These are phyloP conservation scores for Globisporangium nunn DNA, from an alignment of 352 stramenopile genomes.

Conservation along the genomic window DNA sequence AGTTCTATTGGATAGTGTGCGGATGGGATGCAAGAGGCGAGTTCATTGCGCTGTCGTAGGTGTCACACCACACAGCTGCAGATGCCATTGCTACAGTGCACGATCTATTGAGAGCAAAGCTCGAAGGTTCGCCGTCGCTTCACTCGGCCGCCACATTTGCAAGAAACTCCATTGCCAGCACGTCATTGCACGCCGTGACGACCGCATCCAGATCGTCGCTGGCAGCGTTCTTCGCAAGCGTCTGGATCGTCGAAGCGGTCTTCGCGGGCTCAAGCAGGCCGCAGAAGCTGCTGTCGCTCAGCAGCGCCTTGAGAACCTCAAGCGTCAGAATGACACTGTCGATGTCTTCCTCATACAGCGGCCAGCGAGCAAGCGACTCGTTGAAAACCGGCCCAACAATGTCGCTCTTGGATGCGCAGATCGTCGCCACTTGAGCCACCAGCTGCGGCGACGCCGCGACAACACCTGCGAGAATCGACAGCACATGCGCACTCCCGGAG, in stretches of 20 bases:
- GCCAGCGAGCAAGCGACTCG: constrained; percentile 41
- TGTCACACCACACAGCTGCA: too few species aligned
- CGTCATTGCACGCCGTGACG: constrained; percentile 25
- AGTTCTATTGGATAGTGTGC: constrained; percentile 53
- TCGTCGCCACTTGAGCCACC: constrained; percentile 27
- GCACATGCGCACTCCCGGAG: constrained; percentile 40
- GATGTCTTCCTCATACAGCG: constrained; percentile 58
- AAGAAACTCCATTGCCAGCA: constrained; percentile 16
- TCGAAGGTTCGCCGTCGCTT: neutral
- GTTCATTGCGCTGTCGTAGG: constrained; percentile 11
- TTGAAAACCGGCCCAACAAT: constrained; percentile 35
- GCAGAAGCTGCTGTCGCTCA: constrained; percentile 26
- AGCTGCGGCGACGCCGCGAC: constrained; percentile 24
- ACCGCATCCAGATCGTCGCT: constrained; percentile 39
- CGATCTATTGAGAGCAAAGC: neutral
- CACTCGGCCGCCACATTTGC: neutral
- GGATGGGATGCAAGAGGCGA: constrained; percentile 29
- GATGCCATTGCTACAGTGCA: too few species aligned
- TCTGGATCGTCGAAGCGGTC: constrained; percentile 40
- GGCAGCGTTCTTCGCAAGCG: constrained; percentile 36
- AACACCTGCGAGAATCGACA: constrained; percentile 36
- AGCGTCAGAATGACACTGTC: constrained; percentile 48
- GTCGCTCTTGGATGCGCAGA: constrained; percentile 29
- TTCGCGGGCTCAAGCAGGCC: constrained; percentile 28
- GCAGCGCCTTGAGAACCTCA: constrained; percentile 30